Base-by-base conservation (phyloP, 1,139 yeast species). In the Nakaseomyces glabratus region DNA sequence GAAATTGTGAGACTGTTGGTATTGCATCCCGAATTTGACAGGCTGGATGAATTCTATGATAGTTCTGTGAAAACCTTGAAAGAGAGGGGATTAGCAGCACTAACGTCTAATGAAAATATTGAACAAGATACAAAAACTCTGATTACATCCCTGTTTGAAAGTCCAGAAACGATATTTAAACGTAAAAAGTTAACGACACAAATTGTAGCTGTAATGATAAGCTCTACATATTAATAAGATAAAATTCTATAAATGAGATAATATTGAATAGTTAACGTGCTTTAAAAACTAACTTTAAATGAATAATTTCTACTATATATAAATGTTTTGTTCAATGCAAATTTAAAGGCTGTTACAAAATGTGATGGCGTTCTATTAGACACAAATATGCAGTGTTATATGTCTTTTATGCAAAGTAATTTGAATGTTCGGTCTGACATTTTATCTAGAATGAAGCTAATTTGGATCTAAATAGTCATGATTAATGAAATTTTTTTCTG, bases 1-100 rank as follows among this genome's bases (percentile, higher is more conserved):
- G 57, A 53, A 23, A 50, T 63, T 12, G 50, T 62, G 3, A 51
- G 55, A 6, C 40, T 54, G 16, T 55, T 61, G 2, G 57, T 51
- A 5, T 46, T 48, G 22, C 51, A 56, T 40, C 51, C 57, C 2
- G 61, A 58, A 12, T 63, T 55, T 40, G 47, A 41, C 11, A 35
- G 46, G 12, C 35, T 51, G 34, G 35, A 46, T 20, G 35, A 46
- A 12, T 36, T 35, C 28, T 38, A 52, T 38, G 44, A 52, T 17
- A 46, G 39, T 2, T 40, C 55, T 1, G 37, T 63, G 11, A 36
- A 44, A n/a, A 40, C 48, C 14, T 40, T 65, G 12, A 39, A 42
- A 20, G 39, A 48, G 16, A 49, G 55, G 30, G 50, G 59, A 2
- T 23, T 68, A 12, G 25, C 23, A 1, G 66, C 68, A 3, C 39